Base-by-base conservation (phyloP, 23 red algal species). In the Cyanidioschyzon merolae region DNA sequence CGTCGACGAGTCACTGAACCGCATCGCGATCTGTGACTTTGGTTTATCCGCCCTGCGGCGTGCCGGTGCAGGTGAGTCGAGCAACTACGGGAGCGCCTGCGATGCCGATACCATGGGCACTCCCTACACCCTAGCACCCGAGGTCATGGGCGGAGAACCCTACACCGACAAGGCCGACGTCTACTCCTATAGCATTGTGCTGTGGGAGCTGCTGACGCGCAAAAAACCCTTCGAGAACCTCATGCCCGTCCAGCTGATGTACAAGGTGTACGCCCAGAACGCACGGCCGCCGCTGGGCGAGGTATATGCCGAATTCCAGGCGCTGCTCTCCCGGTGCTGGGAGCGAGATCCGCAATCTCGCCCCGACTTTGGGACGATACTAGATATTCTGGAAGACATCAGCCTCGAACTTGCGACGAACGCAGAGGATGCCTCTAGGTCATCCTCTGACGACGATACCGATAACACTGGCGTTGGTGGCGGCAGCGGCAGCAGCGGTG, bases 21-120 rank as follows among this genome's bases (percentile, higher is more conserved):
- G 89, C 71, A 82, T 80, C 17, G 92, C 89, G 7, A 96, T 96
- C 76, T 96, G 92, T 54, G 92, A 96, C 57, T 96, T 96, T 80
- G 92, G 92, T 24, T 80, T 96, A 3, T 86, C 82, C 38, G 74
- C 83, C 25, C 75, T 90, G n/a, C 63, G 63, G 12, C 7, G 50
- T n/a, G 75, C 75, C 37, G 34, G 39, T 40, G 0, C 75, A 34
- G 75, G 74, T 79, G 38, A 83, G 77, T 77, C 58, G 21, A 24
- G n/a, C 26, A 82, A 31, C 21, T 68, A 77, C 39, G 51, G 67
- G 0, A 34, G 45, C 38, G 38, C 39, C 0, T 1, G 1, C 7
- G 32, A 40, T 25, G 59, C 59, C 41, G 1, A 81, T 1, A 39
- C 78, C 3, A 58, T 89, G 57, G 91, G 92, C 30, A 96, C 92